These are phyloP conservation scores for Yamadazyma insecticola DNA, from an alignment of 805 yeast genomes.

Conservation along the genomic window DNA sequence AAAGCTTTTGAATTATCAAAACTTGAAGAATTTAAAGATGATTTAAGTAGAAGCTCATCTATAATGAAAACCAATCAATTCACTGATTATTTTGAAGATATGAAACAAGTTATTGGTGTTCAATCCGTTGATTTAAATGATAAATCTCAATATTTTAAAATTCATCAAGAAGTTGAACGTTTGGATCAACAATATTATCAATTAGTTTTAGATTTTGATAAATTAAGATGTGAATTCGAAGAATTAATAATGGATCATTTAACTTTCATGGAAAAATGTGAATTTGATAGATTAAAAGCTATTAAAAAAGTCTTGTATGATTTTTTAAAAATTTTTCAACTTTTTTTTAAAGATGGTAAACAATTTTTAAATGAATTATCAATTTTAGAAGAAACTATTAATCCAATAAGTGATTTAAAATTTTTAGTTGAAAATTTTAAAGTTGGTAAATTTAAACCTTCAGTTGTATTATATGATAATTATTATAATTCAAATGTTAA, in stretches of 20 bases:
- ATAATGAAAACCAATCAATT: slow-evolving; percentile 11
- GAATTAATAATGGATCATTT: slow-evolving; percentile 68
- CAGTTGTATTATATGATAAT: slow-evolving; percentile 69
- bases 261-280: slow-evolving; percentile 77
- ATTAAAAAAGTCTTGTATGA: slow-evolving; percentile 72
- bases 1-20: slow-evolving; percentile 51
- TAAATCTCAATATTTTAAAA: slow-evolving; percentile 46
- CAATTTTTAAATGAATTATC: slow-evolving; percentile 56
- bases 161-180: slow-evolving; percentile 52
- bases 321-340: slow-evolving; percentile 62
- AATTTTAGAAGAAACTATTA: slow-evolving; percentile 64
- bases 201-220: slow-evolving; percentile 57
- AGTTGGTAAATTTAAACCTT: slow-evolving; percentile 74
- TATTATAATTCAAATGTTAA: slow-evolving; percentile 64
- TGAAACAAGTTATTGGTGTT: slow-evolving; percentile 44
- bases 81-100: slow-evolving; percentile 36
- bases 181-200: slow-evolving; percentile 47
- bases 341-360: slow-evolving; percentile 54
- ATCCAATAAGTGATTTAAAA: slow-evolving; percentile 64
- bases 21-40: slow-evolving; percentile 10
- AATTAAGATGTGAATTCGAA: slow-evolving; percentile 67
- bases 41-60: slow-evolving; percentile 5
- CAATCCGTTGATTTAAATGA: slow-evolving; percentile 41
- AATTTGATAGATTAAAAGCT: slow-evolving; percentile 70
- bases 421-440: slow-evolving; percentile 62